These are phyloP conservation scores for Penicillium sp. DNA, from an alignment of 2,329 filamentous ascomycete genomes.

Conservation along the genomic window DNA sequence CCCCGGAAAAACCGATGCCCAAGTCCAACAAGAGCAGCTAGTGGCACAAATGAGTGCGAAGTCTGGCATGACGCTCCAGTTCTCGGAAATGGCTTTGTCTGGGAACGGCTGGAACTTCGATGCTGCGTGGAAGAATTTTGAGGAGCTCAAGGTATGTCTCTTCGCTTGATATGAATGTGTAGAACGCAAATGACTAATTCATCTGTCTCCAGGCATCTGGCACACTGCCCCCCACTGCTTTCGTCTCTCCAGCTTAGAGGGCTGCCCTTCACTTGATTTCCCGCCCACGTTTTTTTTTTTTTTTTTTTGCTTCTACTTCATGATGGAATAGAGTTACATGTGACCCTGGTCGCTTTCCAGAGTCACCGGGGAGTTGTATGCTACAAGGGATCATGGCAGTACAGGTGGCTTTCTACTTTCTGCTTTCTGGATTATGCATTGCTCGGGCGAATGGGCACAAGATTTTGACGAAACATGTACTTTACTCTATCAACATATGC, in stretches of 20 bases:
- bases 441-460: conserved; percentile 36
- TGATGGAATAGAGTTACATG: neutral
- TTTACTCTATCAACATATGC: conserved; percentile 19
- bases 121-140: conserved; percentile 73
- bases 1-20: conserved; percentile 50
- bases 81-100: conserved; percentile 77
- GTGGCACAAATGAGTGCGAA: conserved; percentile 69
- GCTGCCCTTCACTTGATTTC: neutral
- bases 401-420: conserved; percentile 9
- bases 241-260: conserved; percentile 36
- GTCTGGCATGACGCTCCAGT: conserved; percentile 78
- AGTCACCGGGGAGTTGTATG: neutral
- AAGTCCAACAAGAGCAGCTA: conserved; percentile 69
- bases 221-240: conserved; percentile 55
- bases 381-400: conserved; percentile 15
- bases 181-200: conserved; percentile 22
- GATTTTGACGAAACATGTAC: conserved; percentile 24
- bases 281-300: neutral
- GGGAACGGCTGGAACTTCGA: conserved; percentile 80
- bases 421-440: conserved; percentile 34
- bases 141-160: conserved; percentile 67
- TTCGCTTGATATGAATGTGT: neutral
- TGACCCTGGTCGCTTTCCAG: neutral
- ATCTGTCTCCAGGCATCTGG: conserved; percentile 33
- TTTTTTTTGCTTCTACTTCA: neutral